Percentiles rank a stretch among this genome's conserved stretches.
Evolutionary conservation across 768 basidiomycete genomes (phyloP).

Genomic region (Trametes sanguinea): DNA sequence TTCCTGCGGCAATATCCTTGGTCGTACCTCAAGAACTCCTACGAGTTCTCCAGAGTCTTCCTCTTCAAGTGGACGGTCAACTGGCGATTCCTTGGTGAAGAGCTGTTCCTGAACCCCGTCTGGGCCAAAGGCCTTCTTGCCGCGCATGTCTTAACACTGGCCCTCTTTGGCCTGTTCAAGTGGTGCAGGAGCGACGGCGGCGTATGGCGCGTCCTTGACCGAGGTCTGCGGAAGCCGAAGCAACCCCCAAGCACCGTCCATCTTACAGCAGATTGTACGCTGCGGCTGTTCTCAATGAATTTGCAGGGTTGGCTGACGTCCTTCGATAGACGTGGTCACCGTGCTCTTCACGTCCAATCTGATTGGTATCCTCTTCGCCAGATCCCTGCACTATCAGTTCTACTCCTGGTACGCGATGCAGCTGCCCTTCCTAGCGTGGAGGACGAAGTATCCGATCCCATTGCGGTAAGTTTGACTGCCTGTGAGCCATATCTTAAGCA

Average conservation of each 20-base stretch:
- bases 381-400: constrained; percentile 97
- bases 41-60: constrained; percentile 87
- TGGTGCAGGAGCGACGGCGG: constrained; percentile 85
- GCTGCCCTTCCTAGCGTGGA: constrained; percentile 80
- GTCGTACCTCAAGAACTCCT: constrained; percentile 76
- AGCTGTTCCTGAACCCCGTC: constrained; percentile 64
- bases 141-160: constrained; percentile 62
- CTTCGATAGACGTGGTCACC: constrained; percentile 45
- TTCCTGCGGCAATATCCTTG: constrained; percentile 63
- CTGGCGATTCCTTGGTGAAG: constrained; percentile 86
- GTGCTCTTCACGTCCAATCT: constrained; percentile 90
- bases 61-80: constrained; percentile 98
- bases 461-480: constrained; percentile 51
- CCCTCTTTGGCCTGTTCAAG: constrained; percentile 64
- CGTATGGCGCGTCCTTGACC: constrained; percentile 51
- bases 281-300: constrained; percentile 7
- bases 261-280: constrained; percentile 66
- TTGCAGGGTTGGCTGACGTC: constrained; percentile 21
- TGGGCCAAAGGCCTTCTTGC: constrained; percentile 67
- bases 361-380: constrained; percentile 87
- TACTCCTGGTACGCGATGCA: constrained; percentile 97
- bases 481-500: too few species aligned
- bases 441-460: constrained; percentile 61
- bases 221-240: constrained; percentile 54
- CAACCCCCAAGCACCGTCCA: constrained; percentile 47